Conservation (phyloP, 495 filamentous ascomycete species). For the Hyaloscypha bicolor region DNA sequence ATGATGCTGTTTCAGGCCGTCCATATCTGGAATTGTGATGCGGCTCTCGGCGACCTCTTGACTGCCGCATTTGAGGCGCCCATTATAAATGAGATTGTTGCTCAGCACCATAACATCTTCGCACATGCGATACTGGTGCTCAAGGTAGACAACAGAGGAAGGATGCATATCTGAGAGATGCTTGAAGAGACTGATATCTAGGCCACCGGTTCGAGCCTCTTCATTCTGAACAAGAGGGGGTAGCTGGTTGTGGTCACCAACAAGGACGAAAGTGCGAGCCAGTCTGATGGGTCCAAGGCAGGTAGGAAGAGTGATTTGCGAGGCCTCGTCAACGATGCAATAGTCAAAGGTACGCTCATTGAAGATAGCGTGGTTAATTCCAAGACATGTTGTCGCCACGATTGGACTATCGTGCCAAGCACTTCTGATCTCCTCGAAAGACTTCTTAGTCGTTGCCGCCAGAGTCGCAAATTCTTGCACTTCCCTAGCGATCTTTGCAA, state of each 20-base stretch:
- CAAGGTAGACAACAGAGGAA: constrained; percentile 81
- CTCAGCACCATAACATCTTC: constrained; percentile 93
- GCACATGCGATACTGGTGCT: constrained; percentile 98
- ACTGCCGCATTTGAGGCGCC: constrained; percentile 86
- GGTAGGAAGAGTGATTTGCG: constrained; percentile 93
- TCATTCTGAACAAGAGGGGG: constrained; percentile 93
- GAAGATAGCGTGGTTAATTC: constrained; percentile 87
- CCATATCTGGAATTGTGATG: constrained; percentile 61
- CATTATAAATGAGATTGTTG: constrained; percentile 90
- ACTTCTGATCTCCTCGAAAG: constrained; percentile 79
- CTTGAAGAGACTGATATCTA: constrained; percentile 94
- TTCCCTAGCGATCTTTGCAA: constrained; percentile 83
- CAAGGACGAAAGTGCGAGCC: constrained; percentile 90
- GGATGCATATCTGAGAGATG: constrained; percentile 87
- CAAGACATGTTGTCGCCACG: constrained; percentile 93
- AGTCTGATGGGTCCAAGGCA: constrained; percentile 92
- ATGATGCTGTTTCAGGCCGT: constrained; percentile 59
- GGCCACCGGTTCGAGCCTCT: constrained; percentile 78
- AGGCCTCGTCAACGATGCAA: constrained; percentile 97
- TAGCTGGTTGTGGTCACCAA: constrained; percentile 94
- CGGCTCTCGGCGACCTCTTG: constrained; percentile 66
- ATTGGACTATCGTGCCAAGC: constrained; percentile 82
- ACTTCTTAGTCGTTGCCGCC: constrained; percentile 66
- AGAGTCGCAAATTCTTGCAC: constrained; percentile 82
- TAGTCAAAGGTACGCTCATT: constrained; percentile 91